phyloP scores from a whole-genome alignment of 768 basidiomycete species.

The Lepiota venenata region DNA sequence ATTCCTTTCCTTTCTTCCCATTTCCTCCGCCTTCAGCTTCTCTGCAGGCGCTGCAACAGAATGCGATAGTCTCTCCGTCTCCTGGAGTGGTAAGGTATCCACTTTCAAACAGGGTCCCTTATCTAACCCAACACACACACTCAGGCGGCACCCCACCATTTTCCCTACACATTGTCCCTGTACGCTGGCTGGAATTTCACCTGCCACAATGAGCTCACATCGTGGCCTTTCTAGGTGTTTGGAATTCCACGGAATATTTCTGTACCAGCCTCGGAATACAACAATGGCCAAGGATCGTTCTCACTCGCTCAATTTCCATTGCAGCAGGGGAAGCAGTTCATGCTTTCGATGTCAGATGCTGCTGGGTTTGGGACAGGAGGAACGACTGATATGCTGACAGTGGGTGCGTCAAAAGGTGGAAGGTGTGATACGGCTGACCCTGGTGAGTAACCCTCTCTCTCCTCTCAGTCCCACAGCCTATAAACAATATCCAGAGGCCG shows the following conservation, averaged over 20 bases:
- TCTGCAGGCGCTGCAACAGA: conserved; percentile 40
- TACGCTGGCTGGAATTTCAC: conserved; percentile 24
- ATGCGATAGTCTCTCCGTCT: conserved; percentile 59
- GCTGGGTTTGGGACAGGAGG: conserved; percentile 70
- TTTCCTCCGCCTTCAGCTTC: conserved; percentile 44
- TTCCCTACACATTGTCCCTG: conserved; percentile 47
- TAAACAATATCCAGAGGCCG: conserved; percentile 23
- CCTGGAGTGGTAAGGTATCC: conserved; percentile 54
- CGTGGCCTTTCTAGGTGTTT: conserved; percentile 40
- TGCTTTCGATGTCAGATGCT: conserved; percentile 70
- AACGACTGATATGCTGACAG: conserved; percentile 42
- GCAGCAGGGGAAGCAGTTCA: conserved; percentile 32
- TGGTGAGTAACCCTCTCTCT: conserved; percentile 20
- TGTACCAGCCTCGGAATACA: conserved; percentile 53
- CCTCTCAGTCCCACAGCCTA: neutral
- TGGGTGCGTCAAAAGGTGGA: conserved; percentile 43
- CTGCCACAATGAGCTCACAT: neutral
- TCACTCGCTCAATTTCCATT: conserved; percentile 42
- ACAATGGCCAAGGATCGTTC: conserved; percentile 51
- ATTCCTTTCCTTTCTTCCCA: conserved; percentile 9
- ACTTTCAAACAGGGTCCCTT: neutral
- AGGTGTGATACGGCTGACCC: conserved; percentile 50
- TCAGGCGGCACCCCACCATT: conserved; percentile 61
- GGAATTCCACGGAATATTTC: conserved; percentile 49
- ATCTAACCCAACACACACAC: conserved; percentile 10